Evolutionary conservation across 2,329 filamentous ascomycete species (phyloP).

Genomic region (Colletotrichum sublineola): DNA sequence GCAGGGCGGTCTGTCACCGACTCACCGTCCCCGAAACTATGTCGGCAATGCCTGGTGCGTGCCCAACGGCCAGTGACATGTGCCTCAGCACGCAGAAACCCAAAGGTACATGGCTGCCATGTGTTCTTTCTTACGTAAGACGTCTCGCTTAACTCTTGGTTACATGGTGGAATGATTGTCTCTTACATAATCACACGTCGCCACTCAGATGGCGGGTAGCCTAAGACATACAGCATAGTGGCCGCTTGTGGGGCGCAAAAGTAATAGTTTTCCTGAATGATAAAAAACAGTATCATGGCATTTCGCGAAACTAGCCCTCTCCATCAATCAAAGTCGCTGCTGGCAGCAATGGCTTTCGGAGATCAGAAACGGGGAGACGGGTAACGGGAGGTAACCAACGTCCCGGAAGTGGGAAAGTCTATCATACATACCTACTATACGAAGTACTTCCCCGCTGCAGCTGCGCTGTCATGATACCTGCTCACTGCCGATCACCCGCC

Average conservation of each 20-base stretch:
- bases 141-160: not conserved
- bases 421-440: no score
- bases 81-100: not conserved
- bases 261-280: no score
- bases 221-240: no score
- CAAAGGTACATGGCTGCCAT: not conserved
- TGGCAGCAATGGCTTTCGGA: no score
- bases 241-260: no score
- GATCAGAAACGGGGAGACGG: not conserved
- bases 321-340: not conserved
- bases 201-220: no score
- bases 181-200: not conserved
- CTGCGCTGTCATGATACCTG: not conserved
- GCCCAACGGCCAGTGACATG: slow-evolving; percentile 19
- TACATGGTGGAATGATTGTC: no score
- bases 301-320: no score
- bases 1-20: slow-evolving; percentile 23
- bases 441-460: not conserved
- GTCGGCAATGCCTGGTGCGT: not conserved
- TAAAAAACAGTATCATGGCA: no score
- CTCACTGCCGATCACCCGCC: slow-evolving; percentile 29
- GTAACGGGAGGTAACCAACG: slow-evolving; percentile 6
- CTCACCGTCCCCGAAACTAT: not conserved
- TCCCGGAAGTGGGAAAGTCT: not conserved
- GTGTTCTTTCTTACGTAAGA: not conserved